Conservation (phyloP, 768 basidiomycete species). For the Leccinellum luteum region DNA sequence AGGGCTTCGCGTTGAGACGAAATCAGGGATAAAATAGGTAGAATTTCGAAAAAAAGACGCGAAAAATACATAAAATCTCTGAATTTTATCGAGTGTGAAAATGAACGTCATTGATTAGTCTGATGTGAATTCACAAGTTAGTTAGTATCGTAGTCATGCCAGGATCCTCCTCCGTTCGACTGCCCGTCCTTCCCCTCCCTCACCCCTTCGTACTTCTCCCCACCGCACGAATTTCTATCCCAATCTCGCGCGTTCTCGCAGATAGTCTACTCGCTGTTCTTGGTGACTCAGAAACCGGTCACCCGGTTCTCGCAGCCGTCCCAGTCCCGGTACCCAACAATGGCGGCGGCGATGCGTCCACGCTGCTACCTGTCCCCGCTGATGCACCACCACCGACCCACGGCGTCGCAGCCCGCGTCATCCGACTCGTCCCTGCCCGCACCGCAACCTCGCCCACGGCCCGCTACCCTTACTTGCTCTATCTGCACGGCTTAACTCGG, state of each 20-base stretch:
- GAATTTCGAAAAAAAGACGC: slow-evolving; percentile 62
- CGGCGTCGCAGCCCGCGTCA: slow-evolving; percentile 70
- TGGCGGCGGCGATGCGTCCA: slow-evolving; percentile 8
- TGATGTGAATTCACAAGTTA: not conserved
- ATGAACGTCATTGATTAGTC: not conserved
- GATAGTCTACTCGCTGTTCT: slow-evolving; percentile 65
- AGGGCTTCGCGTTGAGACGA: slow-evolving; percentile 22
- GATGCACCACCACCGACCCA: slow-evolving; percentile 43
- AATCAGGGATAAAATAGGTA: slow-evolving; percentile 52
- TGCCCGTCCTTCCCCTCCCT: slow-evolving; percentile 68
- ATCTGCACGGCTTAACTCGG: slow-evolving; percentile 69
- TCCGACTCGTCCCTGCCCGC: slow-evolving; percentile 65
- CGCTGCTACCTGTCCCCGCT: not conserved
- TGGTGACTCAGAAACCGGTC: slow-evolving; percentile 59
- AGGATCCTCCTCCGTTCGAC: slow-evolving; percentile 38
- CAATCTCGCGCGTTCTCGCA: slow-evolving; percentile 59
- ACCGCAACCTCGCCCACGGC: slow-evolving; percentile 33
- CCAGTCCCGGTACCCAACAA: slow-evolving; percentile 41
- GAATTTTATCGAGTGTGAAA: not conserved
- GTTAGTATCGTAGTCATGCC: slow-evolving; percentile 17
- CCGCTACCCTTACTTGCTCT: slow-evolving; percentile 63
- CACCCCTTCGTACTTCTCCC: slow-evolving; percentile 77
- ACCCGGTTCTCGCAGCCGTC: slow-evolving; percentile 68
- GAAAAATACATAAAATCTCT: slow-evolving; percentile 44
- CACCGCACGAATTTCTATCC: slow-evolving; percentile 63